Evolutionary conservation across 1,284 basidiomycete species (phyloP).

Genomic region (Golubevia sp.): DNA sequence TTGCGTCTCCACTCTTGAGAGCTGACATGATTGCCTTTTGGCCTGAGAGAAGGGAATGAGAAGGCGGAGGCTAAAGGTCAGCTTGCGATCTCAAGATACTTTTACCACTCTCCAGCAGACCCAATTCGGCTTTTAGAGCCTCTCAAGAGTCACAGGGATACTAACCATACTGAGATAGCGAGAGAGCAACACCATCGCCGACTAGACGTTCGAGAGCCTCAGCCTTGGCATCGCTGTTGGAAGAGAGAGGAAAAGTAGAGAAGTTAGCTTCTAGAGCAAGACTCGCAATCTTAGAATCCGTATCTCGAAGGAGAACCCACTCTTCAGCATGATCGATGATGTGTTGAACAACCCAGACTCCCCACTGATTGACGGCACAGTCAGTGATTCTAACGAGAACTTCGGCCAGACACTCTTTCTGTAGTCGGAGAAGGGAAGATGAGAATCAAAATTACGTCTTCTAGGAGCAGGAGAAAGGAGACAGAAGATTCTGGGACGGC

Average conservation of each 20-base stretch:
- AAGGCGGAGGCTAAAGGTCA: too few relatives aligned
- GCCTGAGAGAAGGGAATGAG: conserved; percentile 9
- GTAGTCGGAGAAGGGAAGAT: too few relatives aligned
- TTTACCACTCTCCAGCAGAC: neutral
- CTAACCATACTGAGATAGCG: conserved; percentile 49
- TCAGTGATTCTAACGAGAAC: conserved; percentile 34
- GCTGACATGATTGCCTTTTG: conserved; percentile 56
- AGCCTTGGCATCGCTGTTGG: too few relatives aligned
- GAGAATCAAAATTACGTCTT: too few relatives aligned
- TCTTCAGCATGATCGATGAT: conserved; percentile 47
- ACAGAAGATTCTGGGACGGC: too few relatives aligned
- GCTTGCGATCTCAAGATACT: neutral
- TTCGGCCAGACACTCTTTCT: conserved; percentile 37
- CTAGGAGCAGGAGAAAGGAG: too few relatives aligned
- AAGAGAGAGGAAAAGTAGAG: too few relatives aligned
- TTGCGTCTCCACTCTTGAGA: conserved; percentile 30
- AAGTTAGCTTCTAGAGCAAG: too few relatives aligned
- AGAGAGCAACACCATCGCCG: conserved; percentile 25
- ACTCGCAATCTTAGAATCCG: too few relatives aligned
- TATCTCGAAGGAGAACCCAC: conserved; percentile 11
- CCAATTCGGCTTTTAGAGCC: neutral
- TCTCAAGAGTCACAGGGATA: conserved; percentile 2
- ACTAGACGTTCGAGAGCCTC: conserved; percentile 31
- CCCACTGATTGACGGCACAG: conserved; percentile 52
- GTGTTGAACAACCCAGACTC: conserved; percentile 58